These are phyloP conservation scores for Phaeosphaeriaceae sp. DNA, from an alignment of 2,329 filamentous ascomycete genomes.

Conservation along the genomic window DNA sequence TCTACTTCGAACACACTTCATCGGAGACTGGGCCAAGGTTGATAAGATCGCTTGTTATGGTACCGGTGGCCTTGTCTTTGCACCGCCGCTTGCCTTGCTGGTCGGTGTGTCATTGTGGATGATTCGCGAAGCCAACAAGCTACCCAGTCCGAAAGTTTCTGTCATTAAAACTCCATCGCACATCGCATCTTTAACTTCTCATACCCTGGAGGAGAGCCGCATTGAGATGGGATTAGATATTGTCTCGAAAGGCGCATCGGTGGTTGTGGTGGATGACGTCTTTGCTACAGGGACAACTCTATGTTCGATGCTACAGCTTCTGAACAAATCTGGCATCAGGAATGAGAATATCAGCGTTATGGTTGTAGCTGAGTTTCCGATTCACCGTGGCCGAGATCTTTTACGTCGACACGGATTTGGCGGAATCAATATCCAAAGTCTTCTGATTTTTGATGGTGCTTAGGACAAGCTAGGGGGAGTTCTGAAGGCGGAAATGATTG, in stretches of 20 bases:
- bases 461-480: too few relatives aligned
- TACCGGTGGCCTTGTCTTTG: conserved; percentile 63
- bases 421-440: conserved; percentile 57
- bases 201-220: conserved; percentile 7
- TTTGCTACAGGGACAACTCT: conserved; percentile 64
- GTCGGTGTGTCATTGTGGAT: conserved; percentile 55
- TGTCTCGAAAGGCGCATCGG: conserved; percentile 49
- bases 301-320: conserved; percentile 58
- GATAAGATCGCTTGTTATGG: conserved; percentile 61
- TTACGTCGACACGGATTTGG: conserved; percentile 60
- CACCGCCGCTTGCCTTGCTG: conserved; percentile 55
- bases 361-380: conserved; percentile 64
- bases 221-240: conserved; percentile 40
- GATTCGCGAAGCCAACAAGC: conserved; percentile 64
- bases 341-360: conserved; percentile 55
- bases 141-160: conserved; percentile 63
- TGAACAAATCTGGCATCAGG: conserved; percentile 53
- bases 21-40: conserved; percentile 56
- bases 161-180: conserved; percentile 58
- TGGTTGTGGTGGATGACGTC: conserved; percentile 68
- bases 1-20: conserved; percentile 57
- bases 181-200: conserved; percentile 54
- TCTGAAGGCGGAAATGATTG: too few relatives aligned
- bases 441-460: conserved; percentile 56
- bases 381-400: conserved; percentile 58